phyloP scores from a whole-genome alignment of 345 rosid species.

The Eucalyptus tenuipes region DNA sequence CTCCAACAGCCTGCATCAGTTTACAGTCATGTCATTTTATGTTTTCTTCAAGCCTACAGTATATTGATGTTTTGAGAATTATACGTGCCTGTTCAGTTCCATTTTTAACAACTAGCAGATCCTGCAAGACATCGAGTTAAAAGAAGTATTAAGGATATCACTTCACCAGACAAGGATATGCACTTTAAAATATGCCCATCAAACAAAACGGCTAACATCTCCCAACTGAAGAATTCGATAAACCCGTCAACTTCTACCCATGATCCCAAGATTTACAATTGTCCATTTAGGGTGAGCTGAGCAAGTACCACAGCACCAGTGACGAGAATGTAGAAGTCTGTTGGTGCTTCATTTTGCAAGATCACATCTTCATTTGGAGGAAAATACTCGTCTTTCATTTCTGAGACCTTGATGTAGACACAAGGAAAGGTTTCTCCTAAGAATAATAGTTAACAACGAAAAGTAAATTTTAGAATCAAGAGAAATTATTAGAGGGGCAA shows the following conservation, averaged over 20 bases:
- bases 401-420: conserved; percentile 39
- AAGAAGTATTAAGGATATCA: neutral
- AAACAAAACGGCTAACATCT: neutral
- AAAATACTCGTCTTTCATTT: conserved; percentile 78
- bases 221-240: neutral
- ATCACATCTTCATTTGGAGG: conserved; percentile 87
- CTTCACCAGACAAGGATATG: neutral
- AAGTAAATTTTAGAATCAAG: neutral
- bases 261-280: neutral
- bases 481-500: neutral
- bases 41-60: neutral
- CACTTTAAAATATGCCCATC: neutral
- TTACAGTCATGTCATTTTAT: neutral
- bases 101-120: conserved; percentile 26
- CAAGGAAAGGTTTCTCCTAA: neutral
- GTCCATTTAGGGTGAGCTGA: neutral
- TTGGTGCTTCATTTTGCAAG: conserved; percentile 80
- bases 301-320: conserved; percentile 51
- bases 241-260: neutral
- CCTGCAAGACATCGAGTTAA: conserved; percentile 19
- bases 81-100: conserved; percentile 34
- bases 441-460: neutral
- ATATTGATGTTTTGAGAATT: neutral
- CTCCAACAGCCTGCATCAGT: conserved; percentile 3
- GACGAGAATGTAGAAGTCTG: conserved; percentile 69